Evolutionary conservation across 441 rosid species (phyloP).

Genomic region (Adansonia rubrostipa): DNA sequence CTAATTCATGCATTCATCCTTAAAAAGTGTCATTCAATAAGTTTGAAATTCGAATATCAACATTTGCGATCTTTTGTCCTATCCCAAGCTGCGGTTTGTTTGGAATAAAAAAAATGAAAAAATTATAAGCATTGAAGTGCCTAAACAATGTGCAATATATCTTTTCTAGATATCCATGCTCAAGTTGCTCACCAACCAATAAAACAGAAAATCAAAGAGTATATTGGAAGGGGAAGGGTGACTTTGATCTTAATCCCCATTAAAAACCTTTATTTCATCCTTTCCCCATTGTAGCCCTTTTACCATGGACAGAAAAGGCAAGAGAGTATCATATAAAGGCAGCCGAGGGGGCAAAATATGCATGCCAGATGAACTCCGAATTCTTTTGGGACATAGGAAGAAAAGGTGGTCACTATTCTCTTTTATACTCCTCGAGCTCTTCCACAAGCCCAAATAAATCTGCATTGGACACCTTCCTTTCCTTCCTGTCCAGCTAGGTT

Average conservation of each 20-base stretch:
- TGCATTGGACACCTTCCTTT: conserved; percentile 33
- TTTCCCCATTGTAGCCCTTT: background rate
- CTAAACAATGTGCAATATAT: background rate
- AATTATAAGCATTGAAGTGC: background rate
- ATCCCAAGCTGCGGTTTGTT: no score
- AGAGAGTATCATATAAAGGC: background rate
- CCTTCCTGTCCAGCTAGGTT: conserved; percentile 42
- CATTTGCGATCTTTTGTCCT: no score
- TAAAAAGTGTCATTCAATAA: no score
- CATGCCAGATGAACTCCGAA: background rate
- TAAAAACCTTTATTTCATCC: background rate
- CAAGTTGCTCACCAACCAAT: background rate
- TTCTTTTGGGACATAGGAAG: conserved; percentile 3
- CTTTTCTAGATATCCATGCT: background rate
- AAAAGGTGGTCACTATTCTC: conserved; percentile 28
- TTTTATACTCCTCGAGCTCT: conserved; percentile 43
- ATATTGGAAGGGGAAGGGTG: background rate
- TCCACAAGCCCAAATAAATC: conserved; percentile 38
- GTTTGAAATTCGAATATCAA: no score
- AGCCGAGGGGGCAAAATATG: conserved; percentile 3
- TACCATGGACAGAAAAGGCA: background rate
- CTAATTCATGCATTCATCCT: no score
- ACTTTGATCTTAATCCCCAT: background rate
- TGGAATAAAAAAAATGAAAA: no score
- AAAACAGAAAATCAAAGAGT: background rate